These are phyloP conservation scores for Carex arenaria DNA, from an alignment of 202 grass and related monocot genomes.

Conservation along the genomic window DNA sequence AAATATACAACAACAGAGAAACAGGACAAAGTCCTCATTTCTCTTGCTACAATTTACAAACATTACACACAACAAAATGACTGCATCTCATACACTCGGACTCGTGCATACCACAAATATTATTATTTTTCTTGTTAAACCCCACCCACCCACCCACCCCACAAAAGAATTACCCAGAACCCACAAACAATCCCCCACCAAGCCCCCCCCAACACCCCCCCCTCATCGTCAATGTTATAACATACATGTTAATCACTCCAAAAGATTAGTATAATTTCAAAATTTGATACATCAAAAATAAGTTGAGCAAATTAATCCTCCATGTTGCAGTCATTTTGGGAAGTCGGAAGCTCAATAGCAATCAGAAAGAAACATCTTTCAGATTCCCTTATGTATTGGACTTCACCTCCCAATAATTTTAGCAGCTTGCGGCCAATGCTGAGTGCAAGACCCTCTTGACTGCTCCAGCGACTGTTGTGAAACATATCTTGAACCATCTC, in stretches of 20 bases:
- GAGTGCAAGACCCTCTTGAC: slow-evolving; percentile 80
- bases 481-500: slow-evolving; percentile 98
- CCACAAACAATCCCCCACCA: too few relatives aligned
- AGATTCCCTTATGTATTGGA: slow-evolving; percentile 96
- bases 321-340: slow-evolving; percentile 33
- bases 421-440: slow-evolving; percentile 80
- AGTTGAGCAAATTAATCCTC: slow-evolving; percentile 22
- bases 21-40: neutral
- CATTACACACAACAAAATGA: neutral
- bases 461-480: slow-evolving; percentile 67
- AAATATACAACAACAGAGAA: neutral
- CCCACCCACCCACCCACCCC: too few relatives aligned
- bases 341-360: slow-evolving; percentile 56
- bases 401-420: slow-evolving; percentile 90
- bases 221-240: neutral
- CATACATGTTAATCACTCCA: neutral
- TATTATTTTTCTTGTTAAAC: too few relatives aligned
- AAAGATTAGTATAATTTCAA: neutral
- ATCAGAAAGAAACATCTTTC: slow-evolving; percentile 90
- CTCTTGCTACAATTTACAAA: neutral
- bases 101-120: neutral
- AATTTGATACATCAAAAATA: slow-evolving; percentile 8
- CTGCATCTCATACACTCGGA: neutral
- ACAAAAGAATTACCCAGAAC: too few relatives aligned
- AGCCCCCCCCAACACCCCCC: neutral